Evolutionary conservation across 2,329 filamentous ascomycete species (phyloP), one percentile per base, ranked within the genome.

Genomic region (Thelonectria blattea): DNA sequence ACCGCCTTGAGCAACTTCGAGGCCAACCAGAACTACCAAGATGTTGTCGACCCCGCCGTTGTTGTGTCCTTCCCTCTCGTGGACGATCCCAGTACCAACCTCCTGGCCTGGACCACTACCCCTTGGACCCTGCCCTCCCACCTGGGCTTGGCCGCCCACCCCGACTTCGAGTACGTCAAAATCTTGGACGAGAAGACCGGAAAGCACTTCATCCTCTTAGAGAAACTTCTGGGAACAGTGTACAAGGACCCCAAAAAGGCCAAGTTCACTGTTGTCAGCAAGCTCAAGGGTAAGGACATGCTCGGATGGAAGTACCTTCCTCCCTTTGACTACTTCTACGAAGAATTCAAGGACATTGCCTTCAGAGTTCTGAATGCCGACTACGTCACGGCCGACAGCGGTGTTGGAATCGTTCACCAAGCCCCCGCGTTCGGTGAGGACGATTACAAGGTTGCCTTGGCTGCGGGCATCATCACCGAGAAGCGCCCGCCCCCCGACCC

Each of bases 171-270:
- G 72, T 96, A 96, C 72, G 77, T 94, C 71, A 93, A 97, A 78
- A 91, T 97, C 52, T 82, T 87, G 54, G 94, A 98, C 68, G 90
- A 94, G 73, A 87, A 86, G 61, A 90, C 90, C 0, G 90, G 90
- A 30, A 94, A 93, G 74, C 85, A 93, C 69, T 97, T 93, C 74
- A 88, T 97, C 62, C 83, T 97, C 41, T 82, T 97, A 20, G 93
- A 97, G 74, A 87, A 91, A 58, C 83, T 95, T 34, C 82, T 97
- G 32, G 84, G 85, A 58, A 94, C 91, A 5, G 81, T 97, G 2
- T 97, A 97, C 81, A 97, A 97, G 76, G 92, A 97, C 68, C 91
- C 91, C 8, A 97, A 97, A 81, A 97, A 97, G 81, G 93, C 93
- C 51, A 96, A 97, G 74, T 97, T 88, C 79, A 92, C 92, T 80